Evolutionary conservation across 345 rosid genomes (phyloP).

Genomic region (Mallotus nudiflorus): DNA sequence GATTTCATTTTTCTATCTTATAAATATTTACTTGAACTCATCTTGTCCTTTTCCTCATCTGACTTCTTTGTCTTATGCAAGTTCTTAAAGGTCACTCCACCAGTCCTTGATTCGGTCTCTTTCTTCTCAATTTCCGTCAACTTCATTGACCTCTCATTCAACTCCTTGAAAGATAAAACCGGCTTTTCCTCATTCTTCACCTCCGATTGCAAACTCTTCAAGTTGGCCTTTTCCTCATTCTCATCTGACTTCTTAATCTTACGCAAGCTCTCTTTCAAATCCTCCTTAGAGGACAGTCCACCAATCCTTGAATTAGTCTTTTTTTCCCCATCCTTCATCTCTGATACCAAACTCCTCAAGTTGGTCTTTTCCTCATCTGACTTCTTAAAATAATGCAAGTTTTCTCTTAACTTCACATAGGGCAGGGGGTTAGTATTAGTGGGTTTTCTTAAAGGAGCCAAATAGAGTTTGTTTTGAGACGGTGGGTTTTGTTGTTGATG

Average conservation of each 20-base stretch:
- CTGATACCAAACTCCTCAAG: conserved; percentile 45
- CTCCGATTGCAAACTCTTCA: conserved; percentile 45
- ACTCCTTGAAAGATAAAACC: conserved; percentile 67
- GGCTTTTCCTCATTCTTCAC: conserved; percentile 28
- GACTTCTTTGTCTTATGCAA: conserved; percentile 1
- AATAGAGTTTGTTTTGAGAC: conserved; percentile 3
- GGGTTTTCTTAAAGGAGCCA: neutral
- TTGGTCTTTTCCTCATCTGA: too few relatives aligned
- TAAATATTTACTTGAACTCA: conserved; percentile 35
- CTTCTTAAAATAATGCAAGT: too few relatives aligned
- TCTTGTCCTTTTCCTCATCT: conserved; percentile 25
- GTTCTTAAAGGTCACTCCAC: neutral
- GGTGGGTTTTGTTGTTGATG: conserved; percentile 18
- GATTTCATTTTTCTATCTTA: neutral
- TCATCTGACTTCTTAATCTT: conserved; percentile 50
- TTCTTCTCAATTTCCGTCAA: conserved; percentile 60
- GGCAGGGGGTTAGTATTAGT: neutral
- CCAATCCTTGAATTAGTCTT: too few relatives aligned
- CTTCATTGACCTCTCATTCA: conserved; percentile 67
- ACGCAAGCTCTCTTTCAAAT: conserved; percentile 40
- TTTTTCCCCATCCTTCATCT: too few relatives aligned
- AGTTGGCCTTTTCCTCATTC: too few relatives aligned
- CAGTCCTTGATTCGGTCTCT: conserved; percentile 19
- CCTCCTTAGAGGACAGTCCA: conserved; percentile 41
- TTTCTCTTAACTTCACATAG: too few relatives aligned